Evolutionary conservation across 2,329 filamentous ascomycete genomes (phyloP).

Genomic region (Pyrenochaeta sp.): DNA sequence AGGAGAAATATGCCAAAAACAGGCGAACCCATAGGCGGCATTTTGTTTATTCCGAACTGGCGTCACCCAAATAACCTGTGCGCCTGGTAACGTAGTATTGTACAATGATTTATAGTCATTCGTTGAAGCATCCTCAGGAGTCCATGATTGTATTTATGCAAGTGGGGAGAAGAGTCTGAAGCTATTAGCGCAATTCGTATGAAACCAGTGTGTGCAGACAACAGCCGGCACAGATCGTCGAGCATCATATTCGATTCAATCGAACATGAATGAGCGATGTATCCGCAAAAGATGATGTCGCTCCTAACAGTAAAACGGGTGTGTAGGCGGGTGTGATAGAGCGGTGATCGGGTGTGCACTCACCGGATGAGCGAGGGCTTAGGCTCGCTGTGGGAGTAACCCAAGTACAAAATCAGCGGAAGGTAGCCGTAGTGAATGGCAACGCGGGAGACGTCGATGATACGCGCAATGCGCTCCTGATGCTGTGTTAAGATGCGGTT

Average conservation of each 20-base stretch:
- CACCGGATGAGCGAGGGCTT: constrained; percentile 81
- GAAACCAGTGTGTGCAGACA: background rate
- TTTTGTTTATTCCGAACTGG: constrained; percentile 14
- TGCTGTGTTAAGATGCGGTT: constrained; percentile 30
- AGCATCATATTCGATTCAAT: background rate
- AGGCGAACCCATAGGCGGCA: constrained; percentile 1
- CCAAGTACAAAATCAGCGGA: constrained; percentile 94
- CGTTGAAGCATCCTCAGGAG: constrained; percentile 18
- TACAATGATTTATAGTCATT: constrained; percentile 36
- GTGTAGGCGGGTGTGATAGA: background rate
- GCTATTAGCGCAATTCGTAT: constrained; percentile 23
- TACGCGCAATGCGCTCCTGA: constrained; percentile 95
- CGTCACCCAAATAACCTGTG: constrained; percentile 28
- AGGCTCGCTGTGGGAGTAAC: constrained; percentile 94
- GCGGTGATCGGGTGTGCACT: constrained; percentile 8
- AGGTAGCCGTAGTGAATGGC: constrained; percentile 98
- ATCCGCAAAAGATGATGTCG: background rate
- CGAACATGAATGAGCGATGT: background rate
- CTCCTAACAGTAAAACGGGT: background rate
- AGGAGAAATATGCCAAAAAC: constrained; percentile 23
- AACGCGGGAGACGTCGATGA: constrained; percentile 93
- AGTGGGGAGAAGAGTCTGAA: constrained; percentile 50
- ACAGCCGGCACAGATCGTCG: background rate
- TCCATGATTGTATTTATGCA: constrained; percentile 31
- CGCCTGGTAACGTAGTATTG: constrained; percentile 40